Evolutionary conservation across 2,329 filamentous ascomycete genomes (phyloP).

Genomic region (Calonectria honghensis): DNA sequence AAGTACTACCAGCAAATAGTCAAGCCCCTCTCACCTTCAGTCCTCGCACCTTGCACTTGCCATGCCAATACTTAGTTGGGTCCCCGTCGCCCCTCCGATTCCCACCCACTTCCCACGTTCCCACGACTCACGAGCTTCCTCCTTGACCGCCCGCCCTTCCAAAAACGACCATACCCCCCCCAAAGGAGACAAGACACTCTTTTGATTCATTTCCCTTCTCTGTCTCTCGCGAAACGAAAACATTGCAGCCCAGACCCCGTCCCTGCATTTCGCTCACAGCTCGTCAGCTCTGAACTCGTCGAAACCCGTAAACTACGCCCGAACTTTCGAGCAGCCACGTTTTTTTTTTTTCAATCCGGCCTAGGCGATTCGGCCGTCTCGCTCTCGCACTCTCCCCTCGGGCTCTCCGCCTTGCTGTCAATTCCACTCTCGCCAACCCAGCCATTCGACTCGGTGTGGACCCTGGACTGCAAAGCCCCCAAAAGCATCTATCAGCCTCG

Average conservation of each 20-base stretch:
- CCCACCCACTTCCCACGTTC: conserved; percentile 31
- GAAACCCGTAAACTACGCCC: background rate
- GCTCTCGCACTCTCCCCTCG: conserved; percentile 33
- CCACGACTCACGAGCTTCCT: conserved; percentile 42
- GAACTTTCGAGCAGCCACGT: conserved; percentile 27
- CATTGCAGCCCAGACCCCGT: conserved; percentile 17
- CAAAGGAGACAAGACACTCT: conserved; percentile 30
- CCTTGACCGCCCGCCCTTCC: conserved; percentile 40
- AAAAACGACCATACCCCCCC: conserved; percentile 38
- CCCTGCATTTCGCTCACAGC: conserved; percentile 24
- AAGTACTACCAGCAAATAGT: conserved; percentile 31
- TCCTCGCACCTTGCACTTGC: conserved; percentile 23
- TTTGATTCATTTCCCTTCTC: conserved; percentile 37
- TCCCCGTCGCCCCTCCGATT: conserved; percentile 33
- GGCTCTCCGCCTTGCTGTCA: conserved; percentile 42
- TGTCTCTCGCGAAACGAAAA: conserved; percentile 17
- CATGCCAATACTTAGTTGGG: conserved; percentile 37
- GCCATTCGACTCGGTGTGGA: conserved; percentile 46
- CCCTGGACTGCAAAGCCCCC: conserved; percentile 40
- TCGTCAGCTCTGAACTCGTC: conserved; percentile 22
- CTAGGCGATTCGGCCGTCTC: conserved; percentile 22
- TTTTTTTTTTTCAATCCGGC: conserved; percentile 44
- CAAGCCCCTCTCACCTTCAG: conserved; percentile 27
- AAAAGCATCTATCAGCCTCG: conserved; percentile 34
- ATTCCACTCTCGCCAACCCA: conserved; percentile 45